Evolutionary conservation across 2,329 filamentous ascomycete genomes (phyloP), one percentile per base, ranked within the genome.

Genomic region (Monilinia fructigena): DNA sequence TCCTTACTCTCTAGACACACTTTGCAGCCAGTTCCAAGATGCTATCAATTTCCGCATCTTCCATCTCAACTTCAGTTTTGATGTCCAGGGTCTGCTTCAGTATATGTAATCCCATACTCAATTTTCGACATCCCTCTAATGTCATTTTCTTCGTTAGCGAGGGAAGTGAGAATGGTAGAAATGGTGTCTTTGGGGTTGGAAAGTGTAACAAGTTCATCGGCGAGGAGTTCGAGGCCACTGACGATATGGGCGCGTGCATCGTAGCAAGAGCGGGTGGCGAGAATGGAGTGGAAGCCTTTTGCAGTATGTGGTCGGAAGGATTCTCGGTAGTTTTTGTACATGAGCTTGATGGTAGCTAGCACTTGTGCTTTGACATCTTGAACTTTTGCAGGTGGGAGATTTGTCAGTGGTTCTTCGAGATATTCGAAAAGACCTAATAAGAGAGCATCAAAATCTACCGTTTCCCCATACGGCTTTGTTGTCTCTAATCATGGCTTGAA

Each of bases 341-440:
- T 83, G 4, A 91, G 83, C 74, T 90, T 89, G 74, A 93, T 86
- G 1, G 90, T 91, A 1, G 87, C 86, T 14, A 93, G 80, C 26
- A 90, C 87, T 77, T 93, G 91, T 7, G 88, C 86, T 77, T 91
- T 91, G 67, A 91, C 82, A 70, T 91, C 89, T 71, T 89, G 86
- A 3, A 84, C 82, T 78, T 91, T 92, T 69, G 90, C 85, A 0
- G 86, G 77, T 5, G 85, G 74, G 0, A 87, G 76, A 55, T 82
- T 83, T 1, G 79, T 70, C 6, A 87, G 76, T 3, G 85, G 84
- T 26, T 86, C 83, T 75, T 91, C 85, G 35, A 93, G 84, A 74
- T 89, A 93, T 58, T 87, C 85, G 68, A 93, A 89, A 26, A 92
- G 82, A 0, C 87, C 89, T 2, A 84, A 72, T 47, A 93, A 79